Base-by-base conservation (phyloP, 495 filamentous ascomycete species). In the Arthonia radiata region DNA sequence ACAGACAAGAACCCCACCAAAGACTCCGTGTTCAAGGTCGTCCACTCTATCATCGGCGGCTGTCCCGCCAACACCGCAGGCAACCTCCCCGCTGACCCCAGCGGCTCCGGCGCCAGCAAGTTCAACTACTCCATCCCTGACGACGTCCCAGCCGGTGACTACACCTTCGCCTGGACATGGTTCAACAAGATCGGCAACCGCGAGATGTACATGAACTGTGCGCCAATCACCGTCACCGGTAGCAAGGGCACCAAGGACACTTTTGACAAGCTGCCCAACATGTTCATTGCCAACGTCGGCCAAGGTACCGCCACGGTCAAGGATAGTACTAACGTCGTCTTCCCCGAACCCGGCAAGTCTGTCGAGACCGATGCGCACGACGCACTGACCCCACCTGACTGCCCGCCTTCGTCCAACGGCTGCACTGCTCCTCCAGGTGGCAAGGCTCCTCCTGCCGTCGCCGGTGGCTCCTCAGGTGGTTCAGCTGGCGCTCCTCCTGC, bases 201-300 rank as follows among this genome's bases (percentile, higher is more conserved):
- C 13, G 46, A 79, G 30, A 34, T n/a, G n/a, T 91, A 91, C 57
- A 90, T 89, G 81, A 80, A 82, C 59, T 93, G 82, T 34, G 74
- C 71, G 3, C 62, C 73, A 12, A 57, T 83, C 25, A 64, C 57
- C 4, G 61, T 91, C 35, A 47, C 50, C 0, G 57, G 56, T 3
- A 64, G 61, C 26, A 34, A 49, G 10, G 21, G 19, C 28, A 4
- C 22, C 17, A 32, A 34, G 18, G 25, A 49, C 15, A 53, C 57
- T 32, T 60, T 58, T 35, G 52, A 60, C 34, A 49, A 44, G 15
- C 70, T 80, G 13, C 82, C 82, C 1, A 53, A 69, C 30, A 76
- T 92, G 73, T 66, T 89, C 25, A 59, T 71, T 11, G 69, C 75
- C 38, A 90, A 91, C 55, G 57, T 78, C 31, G 53, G 48, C 27